Evolutionary conservation across 345 rosid genomes (phyloP).

Genomic region (Heritiera littoralis): DNA sequence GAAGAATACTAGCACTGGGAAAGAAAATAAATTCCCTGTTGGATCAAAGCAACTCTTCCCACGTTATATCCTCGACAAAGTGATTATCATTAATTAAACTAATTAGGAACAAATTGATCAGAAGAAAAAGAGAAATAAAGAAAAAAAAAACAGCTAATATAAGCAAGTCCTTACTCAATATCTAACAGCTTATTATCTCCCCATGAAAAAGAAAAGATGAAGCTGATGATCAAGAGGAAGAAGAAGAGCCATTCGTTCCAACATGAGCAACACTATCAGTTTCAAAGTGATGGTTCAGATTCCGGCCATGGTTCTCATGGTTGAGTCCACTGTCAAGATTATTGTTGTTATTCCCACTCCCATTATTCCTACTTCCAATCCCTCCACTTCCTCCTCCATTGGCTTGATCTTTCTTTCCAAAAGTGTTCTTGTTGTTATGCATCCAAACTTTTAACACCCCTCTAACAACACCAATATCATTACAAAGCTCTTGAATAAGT

Average conservation of each 20-base stretch:
- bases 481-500: constrained; percentile 58
- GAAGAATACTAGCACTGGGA: neutral
- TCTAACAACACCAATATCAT: constrained; percentile 65
- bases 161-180: constrained; percentile 29
- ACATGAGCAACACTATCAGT: constrained; percentile 31
- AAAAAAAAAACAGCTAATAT: constrained; percentile 20
- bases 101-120: constrained; percentile 22
- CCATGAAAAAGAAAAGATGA: constrained; percentile 5
- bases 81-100: constrained; percentile 38
- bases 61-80: constrained; percentile 39
- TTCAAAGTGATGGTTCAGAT: constrained; percentile 35
- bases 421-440: constrained; percentile 88
- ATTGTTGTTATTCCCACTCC: neutral
- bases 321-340: neutral
- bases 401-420: constrained; percentile 40
- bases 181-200: constrained; percentile 33
- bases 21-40: constrained; percentile 25
- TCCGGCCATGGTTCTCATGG: constrained; percentile 19
- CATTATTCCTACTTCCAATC: neutral
- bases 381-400: constrained; percentile 13
- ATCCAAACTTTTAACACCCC: constrained; percentile 89
- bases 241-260: constrained; percentile 50
- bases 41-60: constrained; percentile 32
- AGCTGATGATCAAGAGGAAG: constrained; percentile 33
- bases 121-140: neutral